Conservation (phyloP, 2,329 filamentous ascomycete species). For the Myrmaecium sp. region DNA sequence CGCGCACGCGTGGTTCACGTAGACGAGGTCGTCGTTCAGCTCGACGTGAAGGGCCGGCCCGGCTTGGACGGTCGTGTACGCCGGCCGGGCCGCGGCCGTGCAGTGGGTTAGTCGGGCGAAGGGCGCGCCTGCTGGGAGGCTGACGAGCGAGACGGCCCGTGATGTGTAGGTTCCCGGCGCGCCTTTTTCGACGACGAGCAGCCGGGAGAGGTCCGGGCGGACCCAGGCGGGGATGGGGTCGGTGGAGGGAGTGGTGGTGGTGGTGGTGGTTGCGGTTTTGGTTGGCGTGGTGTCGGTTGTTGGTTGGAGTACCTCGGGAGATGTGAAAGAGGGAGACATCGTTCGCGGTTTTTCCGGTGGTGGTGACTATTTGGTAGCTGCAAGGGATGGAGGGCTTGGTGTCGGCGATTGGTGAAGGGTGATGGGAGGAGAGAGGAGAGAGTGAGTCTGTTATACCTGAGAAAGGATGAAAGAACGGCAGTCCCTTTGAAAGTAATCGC, state of each 20-base stretch:
- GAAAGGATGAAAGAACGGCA: no score
- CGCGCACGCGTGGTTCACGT: slow-evolving; percentile 38
- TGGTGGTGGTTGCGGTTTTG: background rate
- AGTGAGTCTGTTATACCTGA: no score
- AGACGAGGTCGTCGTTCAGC: slow-evolving; percentile 39
- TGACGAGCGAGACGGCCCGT: slow-evolving; percentile 30
- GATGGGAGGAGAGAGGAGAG: no score
- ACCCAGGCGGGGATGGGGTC: slow-evolving; percentile 2
- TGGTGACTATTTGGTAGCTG: no score
- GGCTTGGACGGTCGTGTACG: slow-evolving; percentile 37
- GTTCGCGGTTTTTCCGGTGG: no score
- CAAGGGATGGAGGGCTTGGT: no score
- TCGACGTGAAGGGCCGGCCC: slow-evolving; percentile 34
- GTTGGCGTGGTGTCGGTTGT: background rate
- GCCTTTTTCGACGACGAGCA: slow-evolving; percentile 21
- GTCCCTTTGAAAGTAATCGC: no score
- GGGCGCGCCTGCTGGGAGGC: slow-evolving; percentile 32
- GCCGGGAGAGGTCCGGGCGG: slow-evolving; percentile 16
- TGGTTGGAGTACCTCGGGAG: no score
- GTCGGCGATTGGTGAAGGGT: no score
- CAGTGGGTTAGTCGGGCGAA: slow-evolving; percentile 32
- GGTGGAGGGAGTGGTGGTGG: background rate
- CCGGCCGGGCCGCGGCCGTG: slow-evolving; percentile 24
- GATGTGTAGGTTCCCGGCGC: slow-evolving; percentile 23
- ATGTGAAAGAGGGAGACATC: no score